phyloP scores from a whole-genome alignment of 129 eudicot genomes.

The Flaveria ramosissima region DNA sequence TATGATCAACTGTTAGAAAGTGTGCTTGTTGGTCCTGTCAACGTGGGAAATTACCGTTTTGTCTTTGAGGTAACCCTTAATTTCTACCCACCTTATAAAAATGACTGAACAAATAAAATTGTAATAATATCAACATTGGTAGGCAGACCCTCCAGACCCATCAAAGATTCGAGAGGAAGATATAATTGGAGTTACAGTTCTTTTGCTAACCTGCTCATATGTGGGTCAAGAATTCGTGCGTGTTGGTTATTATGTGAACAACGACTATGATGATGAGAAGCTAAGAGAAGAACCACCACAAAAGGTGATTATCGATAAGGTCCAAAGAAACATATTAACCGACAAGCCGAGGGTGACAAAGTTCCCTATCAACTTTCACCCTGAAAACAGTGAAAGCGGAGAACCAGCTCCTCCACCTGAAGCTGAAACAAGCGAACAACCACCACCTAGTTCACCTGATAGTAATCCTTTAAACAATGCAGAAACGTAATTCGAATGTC shows the following conservation, averaged over 20 bases:
- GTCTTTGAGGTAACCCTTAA: constrained; percentile 66
- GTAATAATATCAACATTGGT: constrained; percentile 1
- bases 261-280: constrained; percentile 83
- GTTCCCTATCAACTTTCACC: constrained; percentile 88
- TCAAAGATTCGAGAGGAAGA: constrained; percentile 90
- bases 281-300: constrained; percentile 87
- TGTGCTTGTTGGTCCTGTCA: constrained; percentile 93
- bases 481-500: constrained; percentile 18
- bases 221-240: constrained; percentile 90
- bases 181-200: constrained; percentile 87
- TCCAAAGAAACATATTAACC: constrained; percentile 73
- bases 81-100: neutral
- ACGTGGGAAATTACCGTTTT: constrained; percentile 91
- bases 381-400: constrained; percentile 63
- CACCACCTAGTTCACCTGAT: constrained; percentile 39
- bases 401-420: constrained; percentile 20
- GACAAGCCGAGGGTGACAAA: constrained; percentile 93
- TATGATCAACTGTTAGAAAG: constrained; percentile 91
- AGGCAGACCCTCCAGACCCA: constrained; percentile 98
- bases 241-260: constrained; percentile 90
- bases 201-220: constrained; percentile 80
- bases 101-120: neutral
- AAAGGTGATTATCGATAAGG: constrained; percentile 67
- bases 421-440: constrained; percentile 46
- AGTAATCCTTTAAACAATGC: constrained; percentile 32